Evolutionary conservation across 2,329 filamentous ascomycete species (phyloP), one percentile per base, ranked within the genome.

Genomic region (Talaromyces sp.): DNA sequence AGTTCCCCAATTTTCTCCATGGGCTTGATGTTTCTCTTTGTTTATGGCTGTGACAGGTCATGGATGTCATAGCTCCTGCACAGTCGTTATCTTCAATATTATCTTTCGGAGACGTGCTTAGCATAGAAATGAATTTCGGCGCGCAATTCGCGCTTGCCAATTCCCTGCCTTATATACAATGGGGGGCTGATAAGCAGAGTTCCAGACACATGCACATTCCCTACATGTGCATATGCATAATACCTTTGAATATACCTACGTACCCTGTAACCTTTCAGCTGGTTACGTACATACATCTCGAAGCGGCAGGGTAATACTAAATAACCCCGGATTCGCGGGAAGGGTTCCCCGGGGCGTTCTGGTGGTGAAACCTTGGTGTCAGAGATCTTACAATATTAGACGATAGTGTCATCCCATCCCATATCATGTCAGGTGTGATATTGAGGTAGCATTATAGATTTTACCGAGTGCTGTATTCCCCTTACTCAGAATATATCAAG

Each of bases 281-380:
- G 27, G 35, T 35, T 54, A 54, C 50, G 50, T 37, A 52, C 27
- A 33, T 52, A 25, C 47, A 49, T 27, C 4, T 13, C 8, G 13
- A 45, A 11, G 19, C 17, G 47, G 25, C 49, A 50, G 47, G 47
- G 47, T 31, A 31, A 8, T n/a, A 43, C 17, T 19, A 5, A 31
- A 52, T n/a, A 45, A 31, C 56, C 56, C 56, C 56, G 56, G 56
- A 59, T 59, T 59, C 56, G 37, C 56, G 56, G 56, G 39, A 59
- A 22, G 15, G 37, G 27, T 59, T 59, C 15, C 56, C 56, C 56
- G 56, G 35, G 15, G 9, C n/a, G 25, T 13, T 33, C 47, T 25
- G 19, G 22, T n/a, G 49, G 49, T 31, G 27, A 54, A 54, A 54
- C 50, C 27, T 8, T 35, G 31, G 27, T 22, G n/a, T 56, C 50